Conservation (phyloP, 768 basidiomycete species). For the Tylopilus intermedius region DNA sequence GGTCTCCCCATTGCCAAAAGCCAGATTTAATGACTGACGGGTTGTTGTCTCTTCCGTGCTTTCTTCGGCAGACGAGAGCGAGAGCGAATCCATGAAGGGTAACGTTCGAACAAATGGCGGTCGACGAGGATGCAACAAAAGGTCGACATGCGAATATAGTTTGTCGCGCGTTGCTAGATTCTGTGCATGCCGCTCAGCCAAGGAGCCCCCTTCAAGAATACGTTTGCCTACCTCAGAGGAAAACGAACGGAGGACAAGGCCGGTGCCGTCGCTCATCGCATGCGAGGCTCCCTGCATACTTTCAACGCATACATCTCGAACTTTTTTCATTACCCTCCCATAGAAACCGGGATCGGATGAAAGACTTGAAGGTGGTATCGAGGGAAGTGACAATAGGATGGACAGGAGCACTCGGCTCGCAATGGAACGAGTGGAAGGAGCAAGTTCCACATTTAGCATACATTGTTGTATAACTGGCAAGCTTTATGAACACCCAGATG, state of each 20-base stretch:
- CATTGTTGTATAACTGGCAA: slow-evolving; percentile 46
- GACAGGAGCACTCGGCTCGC: slow-evolving; percentile 55
- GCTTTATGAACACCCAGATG: slow-evolving; percentile 3
- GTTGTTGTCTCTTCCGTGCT: slow-evolving; percentile 53
- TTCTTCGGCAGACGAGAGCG: slow-evolving; percentile 61
- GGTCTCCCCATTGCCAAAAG: slow-evolving; percentile 9
- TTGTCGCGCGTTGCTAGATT: slow-evolving; percentile 11
- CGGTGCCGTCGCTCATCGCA: slow-evolving; percentile 57
- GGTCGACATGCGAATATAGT: slow-evolving; percentile 43
- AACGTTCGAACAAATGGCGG: slow-evolving; percentile 69
- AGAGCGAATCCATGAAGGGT: slow-evolving; percentile 57
- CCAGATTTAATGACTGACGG: slow-evolving; percentile 40
- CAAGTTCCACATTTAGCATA: slow-evolving; percentile 47
- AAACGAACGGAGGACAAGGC: slow-evolving; percentile 47
- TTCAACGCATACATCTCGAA: slow-evolving; percentile 46
- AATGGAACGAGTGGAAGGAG: slow-evolving; percentile 52
- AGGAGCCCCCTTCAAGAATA: neutral
- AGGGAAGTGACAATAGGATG: slow-evolving; percentile 51
- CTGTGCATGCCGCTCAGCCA: slow-evolving; percentile 11
- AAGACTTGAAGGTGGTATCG: slow-evolving; percentile 48
- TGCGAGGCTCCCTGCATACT: slow-evolving; percentile 51
- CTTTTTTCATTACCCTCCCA: slow-evolving; percentile 36
- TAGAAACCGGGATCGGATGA: slow-evolving; percentile 52
- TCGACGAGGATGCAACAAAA: slow-evolving; percentile 72
- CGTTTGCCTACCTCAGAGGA: slow-evolving; percentile 29